These are phyloP conservation scores for Fusarium tanahbumbuense DNA, from an alignment of 2,329 filamentous ascomycete genomes.

Conservation along the genomic window DNA sequence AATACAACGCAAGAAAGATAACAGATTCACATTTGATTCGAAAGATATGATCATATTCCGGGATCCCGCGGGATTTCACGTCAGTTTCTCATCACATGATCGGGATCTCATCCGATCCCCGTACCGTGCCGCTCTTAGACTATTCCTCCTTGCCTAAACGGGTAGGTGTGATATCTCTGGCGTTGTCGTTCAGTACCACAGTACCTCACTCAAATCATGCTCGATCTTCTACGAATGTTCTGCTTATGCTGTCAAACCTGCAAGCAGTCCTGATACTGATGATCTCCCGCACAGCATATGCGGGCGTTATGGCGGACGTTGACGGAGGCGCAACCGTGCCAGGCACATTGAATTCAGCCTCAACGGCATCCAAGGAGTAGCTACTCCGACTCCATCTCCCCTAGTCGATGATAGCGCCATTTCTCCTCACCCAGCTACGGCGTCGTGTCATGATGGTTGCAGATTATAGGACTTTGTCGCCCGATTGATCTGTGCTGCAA, in stretches of 20 bases:
- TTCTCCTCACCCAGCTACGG: background rate
- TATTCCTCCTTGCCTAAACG: constrained; percentile 1
- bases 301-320: constrained; percentile 61
- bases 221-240: background rate
- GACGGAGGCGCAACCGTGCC: constrained; percentile 70
- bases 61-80: background rate
- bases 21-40: background rate
- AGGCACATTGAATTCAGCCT: constrained; percentile 67
- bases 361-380: constrained; percentile 67
- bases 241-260: constrained; percentile 56
- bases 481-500: constrained; percentile 57
- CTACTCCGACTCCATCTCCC: constrained; percentile 46
- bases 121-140: constrained; percentile 4
- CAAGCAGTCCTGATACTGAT: constrained; percentile 70
- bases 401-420: background rate
- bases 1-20: background rate
- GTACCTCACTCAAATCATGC: no score
- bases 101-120: constrained; percentile 11
- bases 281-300: constrained; percentile 69
- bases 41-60: background rate
- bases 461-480: constrained; percentile 52
- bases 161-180: constrained; percentile 13
- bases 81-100: constrained; percentile 20
- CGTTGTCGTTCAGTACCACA: no score
- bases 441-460: constrained; percentile 46